Evolutionary conservation across 1,139 yeast species (phyloP).

Genomic region (Protomyces gravidus): DNA sequence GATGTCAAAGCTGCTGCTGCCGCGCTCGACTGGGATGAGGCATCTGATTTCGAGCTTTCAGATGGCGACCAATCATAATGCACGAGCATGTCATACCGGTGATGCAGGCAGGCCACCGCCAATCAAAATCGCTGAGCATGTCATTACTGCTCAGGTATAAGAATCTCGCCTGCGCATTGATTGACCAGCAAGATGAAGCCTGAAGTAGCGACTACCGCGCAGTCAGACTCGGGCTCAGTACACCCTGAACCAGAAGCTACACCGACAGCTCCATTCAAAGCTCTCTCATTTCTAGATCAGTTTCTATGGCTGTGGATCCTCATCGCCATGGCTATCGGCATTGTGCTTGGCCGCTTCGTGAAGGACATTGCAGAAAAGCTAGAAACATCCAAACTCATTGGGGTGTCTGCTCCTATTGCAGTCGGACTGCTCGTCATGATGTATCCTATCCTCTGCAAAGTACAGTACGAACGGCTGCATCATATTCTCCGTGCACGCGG

Average conservation of each 20-base stretch:
- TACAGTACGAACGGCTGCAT: constrained; percentile 49
- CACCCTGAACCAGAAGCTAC: neutral
- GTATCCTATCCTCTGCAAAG: constrained; percentile 56
- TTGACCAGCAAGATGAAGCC: neutral
- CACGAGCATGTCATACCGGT: neutral
- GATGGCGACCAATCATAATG: neutral
- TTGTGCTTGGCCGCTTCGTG: constrained; percentile 39
- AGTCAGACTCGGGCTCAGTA: neutral
- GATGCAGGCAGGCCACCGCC: neutral
- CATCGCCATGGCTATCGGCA: constrained; percentile 39
- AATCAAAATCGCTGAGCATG: neutral
- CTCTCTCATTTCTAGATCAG: constrained; percentile 36
- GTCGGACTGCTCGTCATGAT: constrained; percentile 56
- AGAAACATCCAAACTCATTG: constrained; percentile 37
- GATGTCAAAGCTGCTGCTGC: neutral
- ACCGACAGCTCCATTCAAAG: constrained; percentile 27
- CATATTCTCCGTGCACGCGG: constrained; percentile 36
- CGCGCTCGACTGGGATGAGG: neutral
- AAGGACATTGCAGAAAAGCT: constrained; percentile 36
- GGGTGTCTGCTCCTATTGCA: constrained; percentile 48
- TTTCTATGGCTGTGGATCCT: constrained; percentile 39
- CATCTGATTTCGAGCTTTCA: too few relatives aligned
- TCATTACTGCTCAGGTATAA: neutral
- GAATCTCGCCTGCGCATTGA: too few relatives aligned
- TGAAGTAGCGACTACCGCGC: neutral